Base-by-base conservation (phyloP, 1,284 basidiomycete genomes). In the Trichosporon sp. region DNA sequence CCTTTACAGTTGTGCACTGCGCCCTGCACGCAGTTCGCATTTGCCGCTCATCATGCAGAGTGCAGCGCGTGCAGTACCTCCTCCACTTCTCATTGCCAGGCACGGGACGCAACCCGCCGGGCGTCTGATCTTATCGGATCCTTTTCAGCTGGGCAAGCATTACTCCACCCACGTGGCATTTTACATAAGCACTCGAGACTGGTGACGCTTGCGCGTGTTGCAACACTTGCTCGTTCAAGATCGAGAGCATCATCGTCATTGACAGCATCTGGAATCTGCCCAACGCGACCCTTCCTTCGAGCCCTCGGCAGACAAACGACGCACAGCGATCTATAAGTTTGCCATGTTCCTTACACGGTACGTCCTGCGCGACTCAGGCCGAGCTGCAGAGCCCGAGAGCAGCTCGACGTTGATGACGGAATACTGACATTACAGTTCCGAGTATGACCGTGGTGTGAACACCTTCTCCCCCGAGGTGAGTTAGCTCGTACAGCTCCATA, bases 381-480 rank as follows among this genome's bases (percentile, higher is more conserved):
- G 8, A 35, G 65, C 26, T 35, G 14, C 38, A 19, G 16, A 32
- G 46, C 19, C 51, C 46, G 6, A 0, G 21, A n/a, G 26, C 16
- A 11, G 59, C 59, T 63, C 31, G 59, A 35, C 11, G 7, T 3
- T 21, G 46, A 19, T 26, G 19, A 26, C 11, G 14, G 31, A 48
- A 35, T 38, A 7, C 59, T 73, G 21, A 73, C 72, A 11, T 38
- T 4, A 37, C 70, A 84, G 83, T 76, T 84, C 83, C 61, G 83
- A 84, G 71, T 84, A 84, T 75, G 95, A 98, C 86, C 91, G 96
- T 79, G 96, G 96, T 87, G 96, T 98, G 74, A 98, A 97, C 87
- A 98, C 96, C 77, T 98, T 98, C 88, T 98, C 96, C 37, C 97
- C 97, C 4, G 96, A 99, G 85, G 96, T 85, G 64, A 76, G 83